These are phyloP conservation scores for Ceratobasidium papillatum DNA, from an alignment of 1,284 basidiomycete species.

Conservation along the genomic window DNA sequence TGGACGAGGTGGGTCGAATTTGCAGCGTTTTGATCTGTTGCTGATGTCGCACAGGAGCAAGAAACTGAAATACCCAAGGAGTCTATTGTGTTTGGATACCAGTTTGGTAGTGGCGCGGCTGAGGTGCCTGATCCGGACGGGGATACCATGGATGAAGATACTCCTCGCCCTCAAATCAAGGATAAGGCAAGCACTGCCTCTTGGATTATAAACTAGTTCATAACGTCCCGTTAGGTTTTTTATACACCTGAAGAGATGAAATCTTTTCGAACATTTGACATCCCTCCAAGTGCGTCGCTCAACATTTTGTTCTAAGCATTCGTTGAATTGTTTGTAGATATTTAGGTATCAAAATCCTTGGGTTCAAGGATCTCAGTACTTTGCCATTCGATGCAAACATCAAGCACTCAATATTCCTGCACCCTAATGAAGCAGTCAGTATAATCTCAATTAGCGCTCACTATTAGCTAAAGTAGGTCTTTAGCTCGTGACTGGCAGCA, in stretches of 20 bases:
- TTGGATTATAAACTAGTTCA: conserved; percentile 33
- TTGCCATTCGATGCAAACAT: conserved; percentile 88
- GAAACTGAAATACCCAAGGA: conserved; percentile 66
- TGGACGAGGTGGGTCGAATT: conserved; percentile 70
- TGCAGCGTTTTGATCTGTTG: background rate
- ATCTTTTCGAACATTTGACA: conserved; percentile 79
- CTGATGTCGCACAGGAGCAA: conserved; percentile 58
- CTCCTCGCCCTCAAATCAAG: conserved; percentile 40
- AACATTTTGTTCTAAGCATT: background rate
- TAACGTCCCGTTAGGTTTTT: conserved; percentile 66
- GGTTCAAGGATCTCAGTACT: conserved; percentile 82
- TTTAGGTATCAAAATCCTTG: conserved; percentile 84
- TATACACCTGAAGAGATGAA: conserved; percentile 86
- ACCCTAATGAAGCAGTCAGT: conserved; percentile 87
- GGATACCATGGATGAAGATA: conserved; percentile 54
- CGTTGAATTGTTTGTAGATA: background rate
- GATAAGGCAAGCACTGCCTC: conserved; percentile 40
- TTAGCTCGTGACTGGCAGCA: conserved; percentile 87
- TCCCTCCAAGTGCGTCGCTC: conserved; percentile 68
- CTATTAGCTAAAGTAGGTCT: background rate
- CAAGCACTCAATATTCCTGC: conserved; percentile 91
- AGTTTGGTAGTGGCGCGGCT: conserved; percentile 58
- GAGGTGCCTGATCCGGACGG: conserved; percentile 56
- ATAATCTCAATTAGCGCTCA: background rate
- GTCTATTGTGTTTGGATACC: conserved; percentile 69